Base-by-base conservation (phyloP, 202 grass and related monocot genomes). In the Cymbopogon flexuosus region DNA sequence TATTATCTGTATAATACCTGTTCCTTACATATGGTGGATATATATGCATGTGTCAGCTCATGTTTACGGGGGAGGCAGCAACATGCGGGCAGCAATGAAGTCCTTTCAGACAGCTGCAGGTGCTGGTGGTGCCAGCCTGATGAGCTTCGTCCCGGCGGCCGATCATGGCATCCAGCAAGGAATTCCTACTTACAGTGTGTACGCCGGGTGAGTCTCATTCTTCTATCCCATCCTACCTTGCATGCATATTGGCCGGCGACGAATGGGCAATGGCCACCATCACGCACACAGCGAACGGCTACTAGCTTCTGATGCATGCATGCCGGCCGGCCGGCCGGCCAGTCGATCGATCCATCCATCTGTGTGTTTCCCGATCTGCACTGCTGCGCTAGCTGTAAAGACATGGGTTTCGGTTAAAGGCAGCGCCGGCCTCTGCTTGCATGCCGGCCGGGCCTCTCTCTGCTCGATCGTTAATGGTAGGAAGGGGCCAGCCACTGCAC, bases 131-230 rank as follows among this genome's bases (percentile, higher is more conserved):
- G 65, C 68, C 88, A 87, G 81, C 91, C 71, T 90, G 80, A 70
- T 92, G 77, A 76, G 34, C 83, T 69, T 88, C 49, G 46, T 79
- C 45, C 35, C 85, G 33, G 84, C 82, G 33, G 84, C 82, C 56
- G 78, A 89, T 64, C 83, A 94, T 87, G 92, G 81, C 92, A 83
- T 89, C 88, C 92, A 94, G 70, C 92, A 89, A 82, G 91, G 88
- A 41, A 63, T 91, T 62, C 88, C 92, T 21, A 80, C 83, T 31
- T 93, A 89, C 83, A 89, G 79, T 84, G 41, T 85, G 70, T 91
- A 91, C 62, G 92, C 86, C 34, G 72, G 72, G 81, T 88, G 76
- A 80, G 81, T 21, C 46, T 41, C 45, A 8, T 57, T 21, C 52
- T 57, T 22, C 2, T 57, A 21, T 22, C n/a, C 7, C 0, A n/a